Base-by-base conservation (phyloP, 2,329 filamentous ascomycete genomes). In the Pezicula neosporulosa region DNA sequence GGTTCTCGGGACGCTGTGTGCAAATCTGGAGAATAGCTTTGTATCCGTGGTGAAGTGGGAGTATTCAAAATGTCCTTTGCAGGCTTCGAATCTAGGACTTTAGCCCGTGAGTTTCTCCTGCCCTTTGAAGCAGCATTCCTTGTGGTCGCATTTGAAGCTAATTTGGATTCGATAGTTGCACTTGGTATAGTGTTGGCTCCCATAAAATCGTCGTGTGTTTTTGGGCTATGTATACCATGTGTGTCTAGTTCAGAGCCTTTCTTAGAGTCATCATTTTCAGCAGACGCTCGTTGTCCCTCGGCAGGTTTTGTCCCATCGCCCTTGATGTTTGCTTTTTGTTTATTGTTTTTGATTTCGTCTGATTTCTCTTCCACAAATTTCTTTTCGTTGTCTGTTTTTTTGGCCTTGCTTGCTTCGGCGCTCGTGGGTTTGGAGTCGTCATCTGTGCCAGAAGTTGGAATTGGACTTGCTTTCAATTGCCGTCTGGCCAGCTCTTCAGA, bases 31-130 rank as follows among this genome's bases (percentile, higher is more conserved):
- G 53, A 13, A 37, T 52, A 30, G 47, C 54, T 48, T 43, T 53
- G 24, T 49, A 51, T 46, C 49, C 53, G 47, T 58, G 36, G 45
- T 48, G 51, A 48, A 15, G 39, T 46, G 41, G 54, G 50, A 48
- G 57, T 60, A 49, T 56, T 65, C 38, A 59, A 51, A 42, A 55
- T 59, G 28, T 52, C 59, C 59, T 58, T 64, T n/a, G 58, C 41
- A 47, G 52, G 45, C 57, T 60, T 56, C 33, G 62, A 52, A 44
- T 67, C 60, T 45, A 37, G 45, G 48, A 43, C 56, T 62, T 51
- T 45, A 49, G 42, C 45, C 50, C 44, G 19, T 2, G 42, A 44
- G 16, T 43, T 60, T 38, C 38, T 56, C 51, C n/a, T 47, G 41
- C 49, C 44, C 16, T 43, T 41, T 46, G 33, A 51, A 19, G 44